These are phyloP conservation scores for Calonectria henricotiae DNA, from an alignment of 2,329 filamentous ascomycete genomes.

Conservation along the genomic window DNA sequence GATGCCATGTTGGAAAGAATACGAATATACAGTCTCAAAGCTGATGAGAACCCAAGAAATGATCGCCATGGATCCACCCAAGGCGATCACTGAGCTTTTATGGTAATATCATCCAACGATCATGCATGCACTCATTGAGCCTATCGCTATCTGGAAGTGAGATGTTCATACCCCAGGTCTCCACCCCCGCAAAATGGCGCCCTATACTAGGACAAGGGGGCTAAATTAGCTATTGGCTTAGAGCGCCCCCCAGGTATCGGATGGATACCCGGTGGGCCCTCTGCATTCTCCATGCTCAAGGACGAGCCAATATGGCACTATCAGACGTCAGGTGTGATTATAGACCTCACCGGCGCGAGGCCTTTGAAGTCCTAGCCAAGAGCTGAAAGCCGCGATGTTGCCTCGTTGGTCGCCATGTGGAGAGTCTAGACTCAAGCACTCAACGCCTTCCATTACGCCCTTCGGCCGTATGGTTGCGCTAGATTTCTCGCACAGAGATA, in stretches of 20 bases:
- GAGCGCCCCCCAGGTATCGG: neutral
- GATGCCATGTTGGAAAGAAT: conserved; percentile 30
- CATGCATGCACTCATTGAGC: conserved; percentile 10
- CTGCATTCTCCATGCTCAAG: neutral
- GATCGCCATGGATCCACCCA: conserved; percentile 11
- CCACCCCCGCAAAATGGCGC: conserved; percentile 18
- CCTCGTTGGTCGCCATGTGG: conserved; percentile 16
- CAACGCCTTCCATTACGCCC: neutral
- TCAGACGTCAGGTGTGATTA: conserved; percentile 2
- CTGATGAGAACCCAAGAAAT: conserved; percentile 4
- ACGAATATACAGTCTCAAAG: conserved; percentile 23
- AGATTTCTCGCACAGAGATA: neutral
- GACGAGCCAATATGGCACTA: conserved; percentile 17
- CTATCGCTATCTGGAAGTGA: conserved; percentile 18
- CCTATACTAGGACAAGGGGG: conserved; percentile 5
- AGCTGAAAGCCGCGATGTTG: conserved; percentile 16
- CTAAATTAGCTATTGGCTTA: conserved; percentile 19
- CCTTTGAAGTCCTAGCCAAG: neutral
- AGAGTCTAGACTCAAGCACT: conserved; percentile 6
- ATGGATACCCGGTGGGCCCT: conserved; percentile 19
- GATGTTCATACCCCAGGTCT: conserved; percentile 12
- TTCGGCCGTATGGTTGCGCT: neutral
- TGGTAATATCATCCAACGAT: conserved; percentile 17
- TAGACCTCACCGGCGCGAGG: conserved; percentile 3
- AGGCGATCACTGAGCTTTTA: conserved; percentile 17